Evolutionary conservation across 164 flowering plant genomes (phyloP), one percentile per base, ranked within the genome.

Genomic region (Amborella trichopoda): DNA sequence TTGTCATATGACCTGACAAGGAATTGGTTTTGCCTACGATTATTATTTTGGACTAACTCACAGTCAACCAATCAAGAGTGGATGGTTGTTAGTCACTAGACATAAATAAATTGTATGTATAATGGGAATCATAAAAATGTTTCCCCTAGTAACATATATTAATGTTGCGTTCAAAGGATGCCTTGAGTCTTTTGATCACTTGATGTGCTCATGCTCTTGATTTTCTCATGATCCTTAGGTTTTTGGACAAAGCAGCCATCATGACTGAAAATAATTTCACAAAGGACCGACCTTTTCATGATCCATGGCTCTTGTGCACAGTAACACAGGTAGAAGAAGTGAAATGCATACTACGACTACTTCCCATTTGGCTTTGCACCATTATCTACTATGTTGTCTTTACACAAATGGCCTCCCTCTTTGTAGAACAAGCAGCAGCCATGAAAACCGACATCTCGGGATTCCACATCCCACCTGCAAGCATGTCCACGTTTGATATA

Each of bases 401-500:
- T 67, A 81, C 94, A 6, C 95, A 90, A 38, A 90, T 90, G 95
- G 95, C 97, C 6, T 90, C 94, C 3, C 75, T 90, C 46, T 90
- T 90, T 37, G 95, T 90, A 2, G 97, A 78, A 54, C 97, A 90
- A 66, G 97, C 95, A 1, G 95, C 85, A 0, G 82, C 82, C 39
- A 90, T 90, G 97, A 72, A 67, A 24, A 74, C 83, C 13, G 67
- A 74, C 0, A 33, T 90, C 4, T 47, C 71, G 4, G 59, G 59
- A 62, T 90, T 90, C 66, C 52, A 49, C 21, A 72, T 83, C 50
- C 97, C 97, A 2, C 72, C 95, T 0, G 93, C 97, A 34, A 76
- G 97, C 76, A 90, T 90, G 97, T 90, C 95, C n/a, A 70, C 78
- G 72, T 90, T 89, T 30, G 95, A 90, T 67, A 85, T 85, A 21